These are phyloP conservation scores for Coprinopsis cinerea DNA, from an alignment of 768 basidiomycete genomes.

Conservation along the genomic window DNA sequence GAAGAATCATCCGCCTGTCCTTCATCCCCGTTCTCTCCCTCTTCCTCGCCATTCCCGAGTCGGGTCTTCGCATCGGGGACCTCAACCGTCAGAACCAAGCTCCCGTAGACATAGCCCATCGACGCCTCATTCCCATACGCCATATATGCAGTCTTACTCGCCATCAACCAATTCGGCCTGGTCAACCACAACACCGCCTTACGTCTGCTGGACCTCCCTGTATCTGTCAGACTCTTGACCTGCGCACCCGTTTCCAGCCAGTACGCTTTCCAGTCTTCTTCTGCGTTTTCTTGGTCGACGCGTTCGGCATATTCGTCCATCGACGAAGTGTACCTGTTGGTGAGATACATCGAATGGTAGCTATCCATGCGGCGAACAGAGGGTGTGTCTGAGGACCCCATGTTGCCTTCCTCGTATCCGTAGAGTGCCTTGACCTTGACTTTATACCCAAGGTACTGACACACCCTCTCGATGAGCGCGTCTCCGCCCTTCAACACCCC, in stretches of 20 bases:
- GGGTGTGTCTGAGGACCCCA: not conserved
- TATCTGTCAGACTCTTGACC: too few relatives aligned
- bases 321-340: too few relatives aligned
- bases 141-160: not conserved
- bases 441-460: conserved; percentile 15
- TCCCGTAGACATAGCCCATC: not conserved
- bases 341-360: too few relatives aligned
- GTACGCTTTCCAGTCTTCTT: too few relatives aligned
- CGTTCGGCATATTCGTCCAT: too few relatives aligned
- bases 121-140: conserved; percentile 6
- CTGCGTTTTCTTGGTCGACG: too few relatives aligned
- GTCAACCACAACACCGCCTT: conserved; percentile 3
- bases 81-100: conserved; percentile 2
- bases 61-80: not conserved
- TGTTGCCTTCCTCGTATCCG: not conserved
- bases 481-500: conserved; percentile 26
- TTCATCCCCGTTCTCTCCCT: too few relatives aligned
- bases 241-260: too few relatives aligned
- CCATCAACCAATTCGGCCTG: not conserved
- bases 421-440: conserved; percentile 19
- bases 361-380: not conserved
- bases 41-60: not conserved
- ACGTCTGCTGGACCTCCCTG: not conserved
- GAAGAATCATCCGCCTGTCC: too few relatives aligned
- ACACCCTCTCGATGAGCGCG: conserved; percentile 17